Conservation (phyloP, 192 early-diverging fungal genomes). For the Umbelopsis sp. region DNA sequence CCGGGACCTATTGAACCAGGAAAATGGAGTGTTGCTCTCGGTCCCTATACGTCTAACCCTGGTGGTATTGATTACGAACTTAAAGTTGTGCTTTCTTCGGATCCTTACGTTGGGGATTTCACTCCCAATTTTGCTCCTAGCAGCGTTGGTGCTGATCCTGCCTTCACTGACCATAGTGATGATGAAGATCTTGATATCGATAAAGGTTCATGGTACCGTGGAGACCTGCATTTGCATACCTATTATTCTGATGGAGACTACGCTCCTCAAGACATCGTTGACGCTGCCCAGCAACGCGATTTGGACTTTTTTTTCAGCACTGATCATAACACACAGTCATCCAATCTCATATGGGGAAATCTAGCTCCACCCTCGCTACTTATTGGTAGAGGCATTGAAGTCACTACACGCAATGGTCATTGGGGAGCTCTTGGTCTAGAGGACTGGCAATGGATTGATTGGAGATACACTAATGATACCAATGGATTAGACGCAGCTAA, state of each 20-base stretch:
- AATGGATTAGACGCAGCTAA: conserved; percentile 3
- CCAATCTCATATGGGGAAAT: conserved; percentile 10
- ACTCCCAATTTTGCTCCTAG: conserved; percentile 5
- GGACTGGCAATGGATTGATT: conserved; percentile 6
- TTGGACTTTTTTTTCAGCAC: conserved; percentile 11
- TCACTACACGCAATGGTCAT: conserved; percentile 5
- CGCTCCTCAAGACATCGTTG: conserved; percentile 11
- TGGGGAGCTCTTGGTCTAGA: conserved; percentile 13
- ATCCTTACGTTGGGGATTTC: conserved; percentile 4
- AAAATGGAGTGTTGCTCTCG: conserved; percentile 12
- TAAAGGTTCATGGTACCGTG: conserved; percentile 14
- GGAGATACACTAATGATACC: conserved; percentile 12
- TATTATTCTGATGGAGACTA: conserved; percentile 4
- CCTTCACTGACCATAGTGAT: not conserved
- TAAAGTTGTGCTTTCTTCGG: conserved; percentile 12
- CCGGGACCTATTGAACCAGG: conserved; percentile 18
- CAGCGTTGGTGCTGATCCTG: not conserved
- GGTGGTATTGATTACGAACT: conserved; percentile 11
- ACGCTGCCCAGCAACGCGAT: conserved; percentile 4
- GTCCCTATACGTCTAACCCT: conserved; percentile 12
- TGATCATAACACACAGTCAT: conserved; percentile 9
- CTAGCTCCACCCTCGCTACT: conserved; percentile 9
- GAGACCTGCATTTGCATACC: conserved; percentile 3
- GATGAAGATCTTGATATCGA: conserved; percentile 6
- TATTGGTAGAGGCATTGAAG: conserved; percentile 14